Conservation (phyloP, 805 yeast species). For the Torulaspora gathmanii region DNA sequence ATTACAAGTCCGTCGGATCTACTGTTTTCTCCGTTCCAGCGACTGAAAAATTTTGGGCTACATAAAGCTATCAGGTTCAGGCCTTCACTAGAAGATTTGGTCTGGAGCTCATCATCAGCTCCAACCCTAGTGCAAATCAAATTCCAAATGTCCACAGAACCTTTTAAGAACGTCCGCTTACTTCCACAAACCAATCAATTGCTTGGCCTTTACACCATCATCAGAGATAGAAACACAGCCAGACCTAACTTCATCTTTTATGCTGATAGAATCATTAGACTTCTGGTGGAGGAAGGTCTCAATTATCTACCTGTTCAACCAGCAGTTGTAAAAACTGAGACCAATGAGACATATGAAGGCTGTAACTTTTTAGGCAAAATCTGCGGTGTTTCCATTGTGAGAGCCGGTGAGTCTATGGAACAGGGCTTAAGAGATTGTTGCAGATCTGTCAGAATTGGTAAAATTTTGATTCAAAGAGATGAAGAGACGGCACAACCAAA, state of each 20-base stretch:
- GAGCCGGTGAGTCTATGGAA: slow-evolving; percentile 99
- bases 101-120: too few species aligned
- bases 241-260: slow-evolving; percentile 94
- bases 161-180: slow-evolving; percentile 50
- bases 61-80: not conserved
- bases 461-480: slow-evolving; percentile 93
- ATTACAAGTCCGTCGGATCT: slow-evolving; percentile 5
- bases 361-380: slow-evolving; percentile 83
- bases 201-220: slow-evolving; percentile 79
- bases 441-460: slow-evolving; percentile 92
- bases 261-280: slow-evolving; percentile 88
- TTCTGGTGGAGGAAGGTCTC: slow-evolving; percentile 91
- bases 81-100: too few species aligned
- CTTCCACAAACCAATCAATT: slow-evolving; percentile 89
- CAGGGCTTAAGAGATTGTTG: slow-evolving; percentile 97
- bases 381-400: slow-evolving; percentile 95
- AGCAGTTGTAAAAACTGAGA: slow-evolving; percentile 65
- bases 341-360: slow-evolving; percentile 68
- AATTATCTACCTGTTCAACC: slow-evolving; percentile 88
- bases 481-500: slow-evolving; percentile 96
- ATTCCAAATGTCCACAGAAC: slow-evolving; percentile 30
- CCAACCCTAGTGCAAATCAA: not conserved
- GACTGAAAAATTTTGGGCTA: not conserved
- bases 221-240: slow-evolving; percentile 72
- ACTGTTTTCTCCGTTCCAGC: not conserved